Conservation (phyloP, 108 stramenopile genomes). For the Nitzschia sp. region DNA sequence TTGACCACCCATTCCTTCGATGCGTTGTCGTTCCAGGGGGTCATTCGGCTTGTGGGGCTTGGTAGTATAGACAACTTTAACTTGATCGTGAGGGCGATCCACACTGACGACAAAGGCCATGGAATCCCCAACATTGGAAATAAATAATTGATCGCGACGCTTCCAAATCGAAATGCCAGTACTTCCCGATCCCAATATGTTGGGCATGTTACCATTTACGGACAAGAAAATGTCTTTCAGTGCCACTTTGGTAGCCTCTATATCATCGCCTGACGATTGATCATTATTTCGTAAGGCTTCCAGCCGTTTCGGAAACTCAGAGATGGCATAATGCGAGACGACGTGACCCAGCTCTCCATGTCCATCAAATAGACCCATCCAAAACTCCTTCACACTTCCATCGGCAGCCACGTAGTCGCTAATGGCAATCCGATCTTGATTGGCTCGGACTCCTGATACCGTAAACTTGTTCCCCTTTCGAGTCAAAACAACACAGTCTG, state of each 20-base stretch:
- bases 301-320: constrained; percentile 49
- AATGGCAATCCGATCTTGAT: constrained; percentile 73
- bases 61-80: constrained; percentile 29
- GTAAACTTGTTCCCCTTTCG: constrained; percentile 14
- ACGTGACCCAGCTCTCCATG: constrained; percentile 65
- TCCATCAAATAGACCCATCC: constrained; percentile 76
- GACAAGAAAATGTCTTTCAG: constrained; percentile 41
- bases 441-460: constrained; percentile 23
- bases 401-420: constrained; percentile 28
- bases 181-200: constrained; percentile 38
- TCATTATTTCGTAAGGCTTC: constrained; percentile 4
- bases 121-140: constrained; percentile 77
- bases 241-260: constrained; percentile 2
- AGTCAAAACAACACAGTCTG: constrained; percentile 10
- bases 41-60: constrained; percentile 67
- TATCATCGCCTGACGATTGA: neutral
- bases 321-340: constrained; percentile 45
- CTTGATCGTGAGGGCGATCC: constrained; percentile 9
- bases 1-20: constrained; percentile 64
- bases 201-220: constrained; percentile 45
- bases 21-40: constrained; percentile 61
- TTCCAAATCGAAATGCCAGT: constrained; percentile 56
- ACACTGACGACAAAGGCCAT: constrained; percentile 50
- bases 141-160: constrained; percentile 37
- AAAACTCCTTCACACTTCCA: constrained; percentile 30